Conservation (phyloP, 371 early-diverging fungal species). For the Rozella allomycis region DNA sequence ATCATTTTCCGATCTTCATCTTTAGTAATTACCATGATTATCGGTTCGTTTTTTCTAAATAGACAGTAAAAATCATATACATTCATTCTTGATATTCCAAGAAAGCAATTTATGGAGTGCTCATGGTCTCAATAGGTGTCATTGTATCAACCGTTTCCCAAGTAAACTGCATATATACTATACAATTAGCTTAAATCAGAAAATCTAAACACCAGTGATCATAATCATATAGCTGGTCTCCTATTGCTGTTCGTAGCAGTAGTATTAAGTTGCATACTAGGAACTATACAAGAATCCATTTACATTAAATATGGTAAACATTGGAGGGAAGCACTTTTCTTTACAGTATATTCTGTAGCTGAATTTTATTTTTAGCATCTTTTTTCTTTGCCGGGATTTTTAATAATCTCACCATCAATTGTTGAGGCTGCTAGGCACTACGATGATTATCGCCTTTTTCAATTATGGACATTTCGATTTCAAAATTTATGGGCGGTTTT, state of each 20-base stretch:
- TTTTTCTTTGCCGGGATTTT: constrained; percentile 52
- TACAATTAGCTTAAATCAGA: neutral
- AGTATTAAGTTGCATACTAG: constrained; percentile 52
- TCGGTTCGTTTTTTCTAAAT: constrained; percentile 43
- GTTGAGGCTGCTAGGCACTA: constrained; percentile 19
- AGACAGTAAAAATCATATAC: constrained; percentile 34
- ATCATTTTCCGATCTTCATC: constrained; percentile 70
- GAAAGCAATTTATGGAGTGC: constrained; percentile 29
- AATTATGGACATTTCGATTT: constrained; percentile 18
- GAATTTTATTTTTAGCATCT: too few relatives aligned
- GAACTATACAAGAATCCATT: constrained; percentile 56
- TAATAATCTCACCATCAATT: constrained; percentile 42
- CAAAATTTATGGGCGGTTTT: constrained; percentile 12
- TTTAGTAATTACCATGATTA: constrained; percentile 55
- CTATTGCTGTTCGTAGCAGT: constrained; percentile 42
- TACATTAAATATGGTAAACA: constrained; percentile 54
- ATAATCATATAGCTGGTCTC: constrained; percentile 50
- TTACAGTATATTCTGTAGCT: too few relatives aligned
- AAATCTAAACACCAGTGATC: constrained; percentile 1
- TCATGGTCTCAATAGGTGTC: constrained; percentile 57
- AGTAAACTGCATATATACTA: neutral
- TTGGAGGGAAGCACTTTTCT: constrained; percentile 77
- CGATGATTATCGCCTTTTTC: constrained; percentile 26
- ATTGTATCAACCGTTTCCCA: constrained; percentile 28
- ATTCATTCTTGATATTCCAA: constrained; percentile 11